Evolutionary conservation across 495 filamentous ascomycete species (phyloP).

Genomic region (Venustampulla echinocandica): DNA sequence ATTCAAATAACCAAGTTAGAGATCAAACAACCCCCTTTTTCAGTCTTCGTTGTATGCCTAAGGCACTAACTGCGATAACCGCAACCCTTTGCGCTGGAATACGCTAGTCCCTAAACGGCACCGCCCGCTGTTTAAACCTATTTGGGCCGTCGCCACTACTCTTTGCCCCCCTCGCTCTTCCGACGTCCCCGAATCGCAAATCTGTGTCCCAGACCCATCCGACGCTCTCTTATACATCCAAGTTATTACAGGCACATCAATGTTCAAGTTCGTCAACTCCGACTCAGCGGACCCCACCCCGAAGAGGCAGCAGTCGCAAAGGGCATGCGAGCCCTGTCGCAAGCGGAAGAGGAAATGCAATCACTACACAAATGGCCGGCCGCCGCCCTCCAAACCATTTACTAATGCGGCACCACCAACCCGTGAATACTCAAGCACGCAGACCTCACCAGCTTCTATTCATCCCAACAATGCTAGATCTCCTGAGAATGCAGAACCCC

Average conservation of each 20-base stretch:
- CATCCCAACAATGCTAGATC: background rate
- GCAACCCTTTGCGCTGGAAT: background rate
- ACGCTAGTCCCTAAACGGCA: background rate
- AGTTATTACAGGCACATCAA: background rate
- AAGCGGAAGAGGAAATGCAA: constrained; percentile 30
- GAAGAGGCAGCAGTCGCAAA: constrained; percentile 39
- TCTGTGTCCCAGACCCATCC: background rate
- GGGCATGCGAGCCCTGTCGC: constrained; percentile 38
- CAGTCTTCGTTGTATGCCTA: background rate
- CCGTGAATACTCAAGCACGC: background rate
- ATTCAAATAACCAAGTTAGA: background rate
- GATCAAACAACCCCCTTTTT: background rate
- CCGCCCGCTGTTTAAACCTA: background rate
- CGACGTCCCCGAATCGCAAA: background rate
- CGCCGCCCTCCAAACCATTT: background rate
- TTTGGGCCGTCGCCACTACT: background rate
- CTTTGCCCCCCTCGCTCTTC: background rate
- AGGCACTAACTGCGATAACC: background rate
- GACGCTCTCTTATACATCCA: background rate
- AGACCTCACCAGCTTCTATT: background rate
- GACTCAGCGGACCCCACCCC: constrained; percentile 34
- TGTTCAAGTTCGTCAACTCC: constrained; percentile 33
- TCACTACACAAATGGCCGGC: background rate
- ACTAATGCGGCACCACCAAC: background rate
- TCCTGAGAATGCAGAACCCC: background rate